Conservation (phyloP, 345 rosid genomes). For the Erysimum cheiranthoides region DNA sequence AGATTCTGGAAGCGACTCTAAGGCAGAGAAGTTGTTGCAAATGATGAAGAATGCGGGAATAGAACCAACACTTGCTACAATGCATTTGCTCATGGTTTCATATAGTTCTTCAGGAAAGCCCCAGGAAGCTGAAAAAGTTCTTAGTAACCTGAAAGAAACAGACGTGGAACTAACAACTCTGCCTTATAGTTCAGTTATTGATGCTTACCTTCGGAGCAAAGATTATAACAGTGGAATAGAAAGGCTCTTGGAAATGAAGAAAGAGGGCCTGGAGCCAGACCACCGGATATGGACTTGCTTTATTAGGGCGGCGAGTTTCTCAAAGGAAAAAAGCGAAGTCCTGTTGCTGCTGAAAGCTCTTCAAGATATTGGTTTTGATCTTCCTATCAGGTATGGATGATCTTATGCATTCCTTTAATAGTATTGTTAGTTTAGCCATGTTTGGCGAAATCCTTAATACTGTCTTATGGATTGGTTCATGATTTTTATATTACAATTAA, state of each 20-base stretch:
- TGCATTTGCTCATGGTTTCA: slow-evolving; percentile 96
- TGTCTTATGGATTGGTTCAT: neutral
- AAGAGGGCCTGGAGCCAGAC: slow-evolving; percentile 80
- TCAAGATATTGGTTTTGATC: slow-evolving; percentile 72
- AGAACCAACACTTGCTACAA: slow-evolving; percentile 80
- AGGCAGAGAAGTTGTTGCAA: slow-evolving; percentile 70
- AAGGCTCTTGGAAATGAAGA: slow-evolving; percentile 76
- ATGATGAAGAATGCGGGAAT: slow-evolving; percentile 86
- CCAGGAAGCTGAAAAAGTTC: slow-evolving; percentile 83
- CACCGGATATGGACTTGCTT: slow-evolving; percentile 97
- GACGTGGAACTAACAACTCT: slow-evolving; percentile 69
- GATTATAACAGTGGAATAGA: slow-evolving; percentile 74
- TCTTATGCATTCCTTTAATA: slow-evolving; percentile 8
- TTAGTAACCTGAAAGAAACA: slow-evolving; percentile 68
- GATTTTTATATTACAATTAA: neutral
- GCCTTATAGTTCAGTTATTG: slow-evolving; percentile 86
- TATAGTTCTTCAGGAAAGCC: slow-evolving; percentile 92
- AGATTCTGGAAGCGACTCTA: slow-evolving; percentile 69
- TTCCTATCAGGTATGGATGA: slow-evolving; percentile 73
- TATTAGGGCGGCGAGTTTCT: slow-evolving; percentile 85
- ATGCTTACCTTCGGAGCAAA: slow-evolving; percentile 78
- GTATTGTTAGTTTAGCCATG: slow-evolving; percentile 15
- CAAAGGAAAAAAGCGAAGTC: slow-evolving; percentile 59
- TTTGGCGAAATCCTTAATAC: slow-evolving; percentile 1
- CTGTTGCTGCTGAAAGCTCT: slow-evolving; percentile 69